Base-by-base conservation (phyloP, 2,329 filamentous ascomycete genomes). In the Aphanocladium album region DNA sequence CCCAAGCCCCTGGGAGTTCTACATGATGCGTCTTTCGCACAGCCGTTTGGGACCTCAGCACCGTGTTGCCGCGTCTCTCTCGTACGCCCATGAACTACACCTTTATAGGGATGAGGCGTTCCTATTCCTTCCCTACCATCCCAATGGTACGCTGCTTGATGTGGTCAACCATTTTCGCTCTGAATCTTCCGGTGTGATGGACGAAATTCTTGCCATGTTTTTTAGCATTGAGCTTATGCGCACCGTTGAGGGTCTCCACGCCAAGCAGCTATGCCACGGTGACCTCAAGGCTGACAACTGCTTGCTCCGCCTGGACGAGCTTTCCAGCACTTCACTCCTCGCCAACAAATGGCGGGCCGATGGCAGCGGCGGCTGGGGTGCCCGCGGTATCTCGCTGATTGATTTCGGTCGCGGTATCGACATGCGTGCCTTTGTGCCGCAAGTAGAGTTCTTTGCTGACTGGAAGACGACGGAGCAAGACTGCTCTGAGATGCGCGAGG, bases 241-340 rank as follows among this genome's bases (percentile, higher is more conserved):
- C 54, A 96, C 91, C 0, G 83, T 96, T 3, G 95, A 98, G 76
- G 88, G 89, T 0, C 81, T 99, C 23, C 95, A 99, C 74, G 72
- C 84, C 3, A 89, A 89, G 66, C 83, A 86, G 2, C 80, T 99
- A 61, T 79, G 98, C 50, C 95, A 99, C 71, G 95, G 95, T 43
- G 95, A 99, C 70, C 81, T 99, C 66, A 99, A 99, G 76, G 87
- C 90, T 1, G 95, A 99, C 75, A 99, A 99, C 71, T 93, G 96
- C 67, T 85, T 99, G 2, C 84, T 98, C 4, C 90, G 95, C 5
- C 86, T 98, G 21, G 89, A 92, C 59, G 11, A 70, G 76, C 12
- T 67, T 65, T 17, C 68, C 68, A 77, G 77, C 35, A 74, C 74
- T 1, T 69, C 76, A 27, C 66, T 73, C 5, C 86, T 89, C 74